A percentile compares a stretch with the other conserved stretches of the same genome.
phyloP scores from a whole-genome alignment of 225 moss, liverwort and hornwort species.

The Takakia lepidozioides region DNA sequence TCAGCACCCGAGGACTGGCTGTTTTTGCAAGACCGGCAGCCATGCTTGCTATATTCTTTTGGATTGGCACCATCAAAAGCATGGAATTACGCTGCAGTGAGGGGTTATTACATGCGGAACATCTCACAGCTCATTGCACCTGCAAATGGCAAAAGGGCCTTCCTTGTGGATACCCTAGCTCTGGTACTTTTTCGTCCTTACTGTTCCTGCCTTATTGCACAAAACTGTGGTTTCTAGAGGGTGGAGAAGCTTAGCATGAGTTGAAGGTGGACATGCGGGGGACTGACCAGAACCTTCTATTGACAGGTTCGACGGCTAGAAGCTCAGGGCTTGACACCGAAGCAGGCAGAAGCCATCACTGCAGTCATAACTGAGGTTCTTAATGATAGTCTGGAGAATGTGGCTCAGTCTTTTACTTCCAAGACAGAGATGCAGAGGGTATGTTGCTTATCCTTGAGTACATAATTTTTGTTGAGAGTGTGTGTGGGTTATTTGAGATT shows the following conservation, averaged over 20 bases:
- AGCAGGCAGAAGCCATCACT: conserved; percentile 95
- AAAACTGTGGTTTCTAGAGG: too few relatives aligned
- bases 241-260: too few relatives aligned
- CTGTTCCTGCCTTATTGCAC: too few relatives aligned
- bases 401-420: conserved; percentile 88
- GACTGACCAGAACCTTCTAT: too few relatives aligned
- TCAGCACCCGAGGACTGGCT: conserved; percentile 36
- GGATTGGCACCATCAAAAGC: conserved; percentile 44
- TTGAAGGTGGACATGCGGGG: too few relatives aligned
- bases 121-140: conserved; percentile 93
- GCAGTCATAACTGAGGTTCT: conserved; percentile 98
- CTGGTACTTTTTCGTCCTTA: conserved; percentile 47
- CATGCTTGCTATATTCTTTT: conserved; percentile 11
- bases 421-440: conserved; percentile 98
- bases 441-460: conserved; percentile 13
- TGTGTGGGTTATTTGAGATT: too few relatives aligned
- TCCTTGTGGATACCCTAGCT: conserved; percentile 92
- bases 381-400: conserved; percentile 98
- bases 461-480: too few relatives aligned
- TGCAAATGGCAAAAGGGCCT: conserved; percentile 79
- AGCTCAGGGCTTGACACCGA: conserved; percentile 87
- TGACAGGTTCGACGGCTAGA: conserved; percentile 86
- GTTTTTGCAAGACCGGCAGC: conserved; percentile 46
- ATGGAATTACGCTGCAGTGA: conserved; percentile 76
- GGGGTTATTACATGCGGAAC: conserved; percentile 83